Conservation (phyloP, 805 yeast genomes). For the Myxozyma monticola region DNA sequence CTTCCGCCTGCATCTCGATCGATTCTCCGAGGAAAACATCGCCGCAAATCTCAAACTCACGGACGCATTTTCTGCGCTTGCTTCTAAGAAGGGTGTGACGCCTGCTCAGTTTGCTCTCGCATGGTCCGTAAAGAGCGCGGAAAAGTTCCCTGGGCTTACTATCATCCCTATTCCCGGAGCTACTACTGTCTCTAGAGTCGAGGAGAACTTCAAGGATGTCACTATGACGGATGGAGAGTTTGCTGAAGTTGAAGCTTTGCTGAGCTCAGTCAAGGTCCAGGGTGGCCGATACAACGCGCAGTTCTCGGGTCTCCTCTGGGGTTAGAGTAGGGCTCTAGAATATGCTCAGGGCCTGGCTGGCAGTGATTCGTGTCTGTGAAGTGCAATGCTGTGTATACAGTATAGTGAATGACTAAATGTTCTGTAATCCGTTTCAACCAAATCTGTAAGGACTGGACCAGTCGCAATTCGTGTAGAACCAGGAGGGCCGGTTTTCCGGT, state of each 20-base stretch:
- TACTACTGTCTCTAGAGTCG: conserved; percentile 57
- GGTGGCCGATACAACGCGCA: conserved; percentile 59
- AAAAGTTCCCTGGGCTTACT: conserved; percentile 45
- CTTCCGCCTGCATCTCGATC: conserved; percentile 51
- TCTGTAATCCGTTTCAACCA: too few species aligned
- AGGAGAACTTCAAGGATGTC: conserved; percentile 53
- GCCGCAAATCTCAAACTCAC: conserved; percentile 53
- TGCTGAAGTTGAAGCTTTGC: conserved; percentile 49
- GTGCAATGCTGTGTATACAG: too few species aligned
- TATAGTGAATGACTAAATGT: too few species aligned
- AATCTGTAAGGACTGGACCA: too few species aligned
- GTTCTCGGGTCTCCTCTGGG: conserved; percentile 15
- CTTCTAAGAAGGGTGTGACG: conserved; percentile 48
- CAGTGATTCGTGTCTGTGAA: too few species aligned
- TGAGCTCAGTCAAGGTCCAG: conserved; percentile 46
- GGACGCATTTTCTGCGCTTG: conserved; percentile 50
- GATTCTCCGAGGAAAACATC: conserved; percentile 60
- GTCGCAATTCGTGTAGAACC: too few species aligned
- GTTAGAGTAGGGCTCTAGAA: too few species aligned
- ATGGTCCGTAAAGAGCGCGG: conserved; percentile 53
- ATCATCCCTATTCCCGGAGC: conserved; percentile 82
- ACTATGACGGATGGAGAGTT: conserved; percentile 60
- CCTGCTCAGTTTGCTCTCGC: conserved; percentile 71
- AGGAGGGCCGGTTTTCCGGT: too few species aligned
- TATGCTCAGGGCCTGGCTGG: too few species aligned